Evolutionary conservation across 2,329 filamentous ascomycete species (phyloP), one percentile per base, ranked within the genome.

Genomic region (Sporothrix protearum): DNA sequence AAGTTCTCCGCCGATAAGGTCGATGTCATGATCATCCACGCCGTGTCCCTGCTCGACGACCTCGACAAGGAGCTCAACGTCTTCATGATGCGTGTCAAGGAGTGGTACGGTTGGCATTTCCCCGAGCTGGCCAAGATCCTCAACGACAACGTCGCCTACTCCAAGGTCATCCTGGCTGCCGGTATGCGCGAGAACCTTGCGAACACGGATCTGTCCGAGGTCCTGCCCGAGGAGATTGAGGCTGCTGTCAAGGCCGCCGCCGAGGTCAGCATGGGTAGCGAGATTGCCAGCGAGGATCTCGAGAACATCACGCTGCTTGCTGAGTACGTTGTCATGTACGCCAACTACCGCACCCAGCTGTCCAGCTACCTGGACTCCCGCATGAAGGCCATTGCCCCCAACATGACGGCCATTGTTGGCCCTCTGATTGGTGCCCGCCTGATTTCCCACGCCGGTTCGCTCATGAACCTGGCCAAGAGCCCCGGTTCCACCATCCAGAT

Each of bases 81-180:
- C 77, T 98, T 97, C 80, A 95, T 96, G 75, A 99, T 99, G 96
- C 88, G 96, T 81, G 94, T 97, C 74, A 98, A 98, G 89, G 96
- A 99, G 83, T 99, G 96, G 96, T 99, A 99, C 80, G 96, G 96
- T 78, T 99, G 96, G 96, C 96, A 98, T 83, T 99, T 98, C 85
- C 96, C 96, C 53, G 96, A 99, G 85, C 90, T 99, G 87, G 94
- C 93, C 79, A 95, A 94, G 84, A 97, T 98, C 79, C 87, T 97
- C 76, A 96, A 96, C 82, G 96, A 99, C 86, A 99, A 99, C 83
- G 85, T 97, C 74, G 94, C 94, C 75, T 99, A 97, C 80, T 90
- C 94, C 73, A 91, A 91, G 76, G 90, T 99, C 72, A 93, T 99
- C 72, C 84, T 97, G 68, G 88, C 91, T 75, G 92, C 97, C 85